A percentile compares a stretch with the other conserved stretches of the same genome.
Evolutionary conservation across 768 basidiomycete species (phyloP).

Genomic region (Exsudoporus frostii): DNA sequence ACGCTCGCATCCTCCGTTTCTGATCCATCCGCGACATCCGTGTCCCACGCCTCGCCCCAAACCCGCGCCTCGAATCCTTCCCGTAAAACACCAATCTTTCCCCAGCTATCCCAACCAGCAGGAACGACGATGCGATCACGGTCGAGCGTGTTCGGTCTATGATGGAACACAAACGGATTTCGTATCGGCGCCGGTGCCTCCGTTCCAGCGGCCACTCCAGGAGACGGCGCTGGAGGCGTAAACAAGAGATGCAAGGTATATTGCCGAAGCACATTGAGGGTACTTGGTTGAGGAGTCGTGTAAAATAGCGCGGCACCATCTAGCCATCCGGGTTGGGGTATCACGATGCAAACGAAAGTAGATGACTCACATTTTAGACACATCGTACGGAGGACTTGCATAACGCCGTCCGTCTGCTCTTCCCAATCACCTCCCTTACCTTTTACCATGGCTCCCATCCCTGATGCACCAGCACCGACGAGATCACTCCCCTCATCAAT

Average conservation of each 20-base stretch:
- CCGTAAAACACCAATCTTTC: constrained; percentile 85
- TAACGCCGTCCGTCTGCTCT: constrained; percentile 90
- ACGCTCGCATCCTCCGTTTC: constrained; percentile 43
- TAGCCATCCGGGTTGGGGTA: constrained; percentile 30
- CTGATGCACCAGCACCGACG: constrained; percentile 64
- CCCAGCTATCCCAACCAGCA: constrained; percentile 98
- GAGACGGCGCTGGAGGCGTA: constrained; percentile 57
- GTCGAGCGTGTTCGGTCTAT: constrained; percentile 89
- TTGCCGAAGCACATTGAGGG: constrained; percentile 72
- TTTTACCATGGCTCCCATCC: constrained; percentile 89
- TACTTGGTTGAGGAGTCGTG: constrained; percentile 76
- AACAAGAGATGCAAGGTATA: constrained; percentile 75
- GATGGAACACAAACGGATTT: constrained; percentile 82
- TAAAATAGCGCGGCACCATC: constrained; percentile 94
- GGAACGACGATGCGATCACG: constrained; percentile 91
- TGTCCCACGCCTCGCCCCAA: constrained; percentile 80
- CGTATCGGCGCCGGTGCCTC: constrained; percentile 50
- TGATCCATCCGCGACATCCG: constrained; percentile 54
- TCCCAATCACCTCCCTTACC: constrained; percentile 93
- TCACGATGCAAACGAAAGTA: not conserved
- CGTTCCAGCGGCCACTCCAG: constrained; percentile 27
- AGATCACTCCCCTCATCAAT: constrained; percentile 81
- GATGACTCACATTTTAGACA: constrained; percentile 80
- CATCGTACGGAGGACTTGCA: constrained; percentile 92
- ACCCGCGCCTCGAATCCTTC: constrained; percentile 86